phyloP scores from a whole-genome alignment of 805 yeast species.

The Schwanniomyces pseudopolymorphus region DNA sequence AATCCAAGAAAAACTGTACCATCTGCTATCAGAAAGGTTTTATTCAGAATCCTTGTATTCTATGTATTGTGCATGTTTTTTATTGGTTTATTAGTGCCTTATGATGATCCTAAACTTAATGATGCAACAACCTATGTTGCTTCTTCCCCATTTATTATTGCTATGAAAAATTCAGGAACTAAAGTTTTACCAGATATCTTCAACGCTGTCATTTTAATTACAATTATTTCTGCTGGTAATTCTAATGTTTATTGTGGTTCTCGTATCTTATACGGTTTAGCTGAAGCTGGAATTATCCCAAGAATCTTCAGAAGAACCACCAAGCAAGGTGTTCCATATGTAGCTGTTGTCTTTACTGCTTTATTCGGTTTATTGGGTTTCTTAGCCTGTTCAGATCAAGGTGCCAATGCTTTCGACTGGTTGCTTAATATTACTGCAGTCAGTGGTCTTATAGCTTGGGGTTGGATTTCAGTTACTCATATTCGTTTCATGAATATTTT shows the following conservation, averaged over 20 bases:
- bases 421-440: constrained; percentile 73
- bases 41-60: constrained; percentile 63
- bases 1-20: constrained; percentile 73
- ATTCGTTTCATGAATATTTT: constrained; percentile 69
- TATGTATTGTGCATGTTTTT: constrained; percentile 66
- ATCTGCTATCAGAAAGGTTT: constrained; percentile 67
- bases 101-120: constrained; percentile 57
- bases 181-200: constrained; percentile 64
- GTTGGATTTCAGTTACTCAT: constrained; percentile 62
- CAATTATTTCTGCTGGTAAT: constrained; percentile 78
- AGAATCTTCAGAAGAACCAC: constrained; percentile 48
- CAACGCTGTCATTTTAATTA: constrained; percentile 65
- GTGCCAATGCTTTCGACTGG: constrained; percentile 67
- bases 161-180: constrained; percentile 69
- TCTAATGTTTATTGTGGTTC: constrained; percentile 50
- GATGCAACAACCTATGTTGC: constrained; percentile 41
- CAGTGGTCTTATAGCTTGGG: constrained; percentile 75
- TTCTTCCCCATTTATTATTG: constrained; percentile 71
- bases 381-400: constrained; percentile 53
- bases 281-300: constrained; percentile 60
- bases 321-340: constrained; percentile 59
- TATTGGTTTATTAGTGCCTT: constrained; percentile 71
- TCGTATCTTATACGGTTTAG: constrained; percentile 63
- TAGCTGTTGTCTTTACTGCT: constrained; percentile 57
- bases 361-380: constrained; percentile 64